Conservation (phyloP, 495 filamentous ascomycete species). For the Hypoxylon trugodes region DNA sequence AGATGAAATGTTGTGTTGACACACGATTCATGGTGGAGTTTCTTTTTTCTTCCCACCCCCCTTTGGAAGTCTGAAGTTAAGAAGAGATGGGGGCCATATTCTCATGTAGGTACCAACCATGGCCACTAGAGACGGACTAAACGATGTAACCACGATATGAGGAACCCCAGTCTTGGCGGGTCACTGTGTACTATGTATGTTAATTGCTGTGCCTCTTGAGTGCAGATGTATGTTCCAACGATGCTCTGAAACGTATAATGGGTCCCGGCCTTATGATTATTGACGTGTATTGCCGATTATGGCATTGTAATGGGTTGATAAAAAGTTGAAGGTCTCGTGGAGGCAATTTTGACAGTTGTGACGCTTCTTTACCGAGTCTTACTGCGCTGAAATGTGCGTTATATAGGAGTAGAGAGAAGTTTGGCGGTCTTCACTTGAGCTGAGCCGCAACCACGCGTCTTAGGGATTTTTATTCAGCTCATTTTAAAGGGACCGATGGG, state of each 20-base stretch:
- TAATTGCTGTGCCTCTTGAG: conserved; percentile 23
- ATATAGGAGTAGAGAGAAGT: conserved; percentile 4
- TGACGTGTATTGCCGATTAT: conserved; percentile 1
- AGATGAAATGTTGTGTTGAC: not conserved
- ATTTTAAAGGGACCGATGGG: not conserved
- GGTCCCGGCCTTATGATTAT: not conserved
- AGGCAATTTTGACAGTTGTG: not conserved
- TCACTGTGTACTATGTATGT: conserved; percentile 7
- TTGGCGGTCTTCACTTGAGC: not conserved
- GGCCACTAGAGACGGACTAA: not conserved
- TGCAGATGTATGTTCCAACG: conserved; percentile 4
- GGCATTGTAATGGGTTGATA: not conserved
- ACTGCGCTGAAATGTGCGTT: not conserved
- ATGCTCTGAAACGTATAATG: conserved; percentile 13
- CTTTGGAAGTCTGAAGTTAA: not conserved
- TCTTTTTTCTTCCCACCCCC: not conserved
- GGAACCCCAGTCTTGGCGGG: conserved; percentile 29
- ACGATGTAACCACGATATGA: conserved; percentile 13
- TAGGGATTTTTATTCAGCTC: not conserved
- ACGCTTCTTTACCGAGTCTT: not conserved
- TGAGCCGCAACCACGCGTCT: conserved; percentile 28
- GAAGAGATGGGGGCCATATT: not conserved
- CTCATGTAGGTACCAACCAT: not conserved
- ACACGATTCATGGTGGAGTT: not conserved
- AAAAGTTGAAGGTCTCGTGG: not conserved